These are phyloP conservation scores for Lipomyces starkeyi DNA, from an alignment of 805 yeast species.

Conservation along the genomic window DNA sequence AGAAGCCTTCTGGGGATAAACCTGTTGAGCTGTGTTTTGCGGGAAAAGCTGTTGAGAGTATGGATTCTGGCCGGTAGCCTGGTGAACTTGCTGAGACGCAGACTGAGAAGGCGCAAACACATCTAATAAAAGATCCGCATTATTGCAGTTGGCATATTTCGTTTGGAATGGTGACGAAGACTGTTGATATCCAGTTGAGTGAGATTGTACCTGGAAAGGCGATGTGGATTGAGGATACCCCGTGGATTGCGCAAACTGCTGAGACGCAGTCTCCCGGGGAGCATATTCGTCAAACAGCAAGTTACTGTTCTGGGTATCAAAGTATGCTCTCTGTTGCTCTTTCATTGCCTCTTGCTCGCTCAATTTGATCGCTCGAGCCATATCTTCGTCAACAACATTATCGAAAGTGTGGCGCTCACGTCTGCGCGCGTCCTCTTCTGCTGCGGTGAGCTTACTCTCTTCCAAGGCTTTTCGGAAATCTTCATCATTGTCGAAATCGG, in stretches of 20 bases:
- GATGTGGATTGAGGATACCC: not conserved
- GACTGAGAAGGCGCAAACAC: slow-evolving; percentile 14
- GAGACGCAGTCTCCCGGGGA: not conserved
- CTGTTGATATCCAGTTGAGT: slow-evolving; percentile 32
- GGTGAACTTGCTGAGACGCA: slow-evolving; percentile 1
- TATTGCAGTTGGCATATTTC: not conserved
- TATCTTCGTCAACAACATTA: slow-evolving; percentile 60
- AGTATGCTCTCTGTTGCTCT: slow-evolving; percentile 18
- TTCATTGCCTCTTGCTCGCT: slow-evolving; percentile 69
- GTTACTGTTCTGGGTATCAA: slow-evolving; percentile 18
- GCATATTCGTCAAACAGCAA: slow-evolving; percentile 18
- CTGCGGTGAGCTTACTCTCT: slow-evolving; percentile 79
- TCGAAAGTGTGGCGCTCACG: slow-evolving; percentile 45
- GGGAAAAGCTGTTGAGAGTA: not conserved
- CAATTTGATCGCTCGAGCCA: slow-evolving; percentile 72
- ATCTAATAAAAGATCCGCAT: slow-evolving; percentile 26
- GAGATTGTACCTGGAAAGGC: slow-evolving; percentile 7
- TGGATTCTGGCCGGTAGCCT: not conserved
- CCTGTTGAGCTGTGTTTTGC: not conserved
- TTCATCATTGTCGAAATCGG: slow-evolving; percentile 50
- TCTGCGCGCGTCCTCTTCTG: slow-evolving; percentile 68
- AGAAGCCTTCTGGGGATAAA: not conserved
- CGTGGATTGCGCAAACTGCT: slow-evolving; percentile 4
- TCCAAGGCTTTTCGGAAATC: slow-evolving; percentile 83
- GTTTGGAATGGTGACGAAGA: not conserved